Percentiles rank a stretch among this genome's conserved stretches.
Evolutionary conservation across 768 basidiomycete species (phyloP).

Genomic region (Boletus rex-veris): DNA sequence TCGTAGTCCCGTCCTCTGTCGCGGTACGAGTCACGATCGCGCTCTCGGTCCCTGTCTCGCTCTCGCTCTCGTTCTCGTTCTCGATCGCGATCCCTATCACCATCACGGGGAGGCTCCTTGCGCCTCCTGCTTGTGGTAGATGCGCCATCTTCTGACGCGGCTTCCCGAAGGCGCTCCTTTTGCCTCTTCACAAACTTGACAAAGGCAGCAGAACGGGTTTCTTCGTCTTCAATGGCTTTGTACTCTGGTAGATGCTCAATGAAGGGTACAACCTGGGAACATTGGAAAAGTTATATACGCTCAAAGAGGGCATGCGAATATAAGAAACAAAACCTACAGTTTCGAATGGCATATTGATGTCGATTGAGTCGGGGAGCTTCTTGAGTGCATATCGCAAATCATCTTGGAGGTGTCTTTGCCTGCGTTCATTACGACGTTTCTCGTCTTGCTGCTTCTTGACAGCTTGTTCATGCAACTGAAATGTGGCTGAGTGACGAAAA

Average conservation of each 20-base stretch:
- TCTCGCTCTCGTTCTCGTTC: slow-evolving; percentile 36
- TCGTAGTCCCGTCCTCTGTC: slow-evolving; percentile 37
- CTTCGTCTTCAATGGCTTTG: slow-evolving; percentile 86
- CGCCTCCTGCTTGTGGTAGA: slow-evolving; percentile 78
- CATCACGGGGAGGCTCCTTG: slow-evolving; percentile 62
- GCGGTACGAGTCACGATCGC: slow-evolving; percentile 27
- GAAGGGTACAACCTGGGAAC: slow-evolving; percentile 58
- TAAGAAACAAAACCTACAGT: slow-evolving; percentile 49
- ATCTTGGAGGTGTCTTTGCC: slow-evolving; percentile 85
- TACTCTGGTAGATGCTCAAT: slow-evolving; percentile 85
- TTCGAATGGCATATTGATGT: slow-evolving; percentile 73
- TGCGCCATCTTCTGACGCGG: slow-evolving; percentile 76
- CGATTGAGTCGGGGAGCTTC: slow-evolving; percentile 80
- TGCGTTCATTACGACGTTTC: slow-evolving; percentile 79
- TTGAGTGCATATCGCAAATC: slow-evolving; percentile 94
- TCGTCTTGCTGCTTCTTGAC: slow-evolving; percentile 80
- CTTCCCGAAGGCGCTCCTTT: slow-evolving; percentile 81
- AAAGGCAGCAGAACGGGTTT: slow-evolving; percentile 76
- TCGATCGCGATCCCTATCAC: slow-evolving; percentile 45
- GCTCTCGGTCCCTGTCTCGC: slow-evolving; percentile 27
- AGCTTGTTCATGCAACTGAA: slow-evolving; percentile 68
- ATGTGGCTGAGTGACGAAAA: slow-evolving; percentile 6
- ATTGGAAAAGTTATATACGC: background rate
- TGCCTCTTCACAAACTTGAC: slow-evolving; percentile 86
- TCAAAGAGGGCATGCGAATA: background rate